A percentile compares a stretch with the other conserved stretches of the same genome.
phyloP scores from a whole-genome alignment of 495 filamentous ascomycete genomes.

The Hypoxylon lienhwacheense region DNA sequence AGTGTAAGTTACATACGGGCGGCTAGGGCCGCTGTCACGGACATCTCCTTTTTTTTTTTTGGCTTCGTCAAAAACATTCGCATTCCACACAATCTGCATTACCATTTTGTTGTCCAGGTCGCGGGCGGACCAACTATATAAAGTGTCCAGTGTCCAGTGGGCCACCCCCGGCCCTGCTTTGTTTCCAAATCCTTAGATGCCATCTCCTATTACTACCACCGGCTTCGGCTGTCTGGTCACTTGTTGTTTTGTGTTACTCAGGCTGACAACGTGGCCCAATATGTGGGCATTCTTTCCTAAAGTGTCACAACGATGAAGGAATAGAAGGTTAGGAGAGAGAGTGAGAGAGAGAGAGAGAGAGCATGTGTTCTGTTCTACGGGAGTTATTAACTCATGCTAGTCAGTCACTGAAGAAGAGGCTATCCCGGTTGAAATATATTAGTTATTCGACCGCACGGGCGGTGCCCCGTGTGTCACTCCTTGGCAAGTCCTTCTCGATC shows the following conservation, averaged over 20 bases:
- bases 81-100: conserved; percentile 21
- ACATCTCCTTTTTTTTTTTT: conserved; percentile 14
- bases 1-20: conserved; percentile 6
- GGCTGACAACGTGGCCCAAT: background rate
- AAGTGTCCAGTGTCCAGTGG: too few species aligned
- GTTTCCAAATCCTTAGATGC: conserved; percentile 29
- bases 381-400: conserved; percentile 22
- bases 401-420: conserved; percentile 16
- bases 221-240: conserved; percentile 14
- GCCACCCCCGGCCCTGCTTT: conserved; percentile 29
- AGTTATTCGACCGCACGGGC: conserved; percentile 17
- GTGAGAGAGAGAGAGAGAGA: conserved; percentile 1
- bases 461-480: conserved; percentile 17
- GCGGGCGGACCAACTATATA: conserved; percentile 33
- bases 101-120: conserved; percentile 17
- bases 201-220: conserved; percentile 21
- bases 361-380: background rate
- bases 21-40: conserved; percentile 30
- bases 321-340: too few species aligned
- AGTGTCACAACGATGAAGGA: conserved; percentile 10
- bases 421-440: conserved; percentile 21
- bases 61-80: background rate
- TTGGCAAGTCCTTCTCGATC: background rate
- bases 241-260: conserved; percentile 7
- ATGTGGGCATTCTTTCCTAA: too few species aligned